phyloP scores from a whole-genome alignment of 2,329 filamentous ascomycete genomes.

The Calonectria hawksworthii region DNA sequence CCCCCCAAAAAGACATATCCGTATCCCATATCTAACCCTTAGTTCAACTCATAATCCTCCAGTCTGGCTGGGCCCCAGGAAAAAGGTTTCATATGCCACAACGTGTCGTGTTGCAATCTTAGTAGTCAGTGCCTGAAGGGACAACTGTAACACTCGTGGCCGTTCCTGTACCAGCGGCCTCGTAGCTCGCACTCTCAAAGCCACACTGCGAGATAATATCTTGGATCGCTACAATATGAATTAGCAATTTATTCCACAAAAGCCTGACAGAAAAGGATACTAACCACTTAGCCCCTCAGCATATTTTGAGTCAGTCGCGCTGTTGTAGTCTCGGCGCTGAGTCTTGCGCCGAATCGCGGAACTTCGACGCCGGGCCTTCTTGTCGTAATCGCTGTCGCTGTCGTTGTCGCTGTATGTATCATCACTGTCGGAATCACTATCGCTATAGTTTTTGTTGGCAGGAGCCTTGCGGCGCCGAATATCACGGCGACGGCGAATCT shows the following conservation, averaged over 20 bases:
- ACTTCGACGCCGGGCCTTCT: neutral
- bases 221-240: neutral
- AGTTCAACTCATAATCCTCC: neutral
- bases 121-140: neutral
- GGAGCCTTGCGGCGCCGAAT: neutral
- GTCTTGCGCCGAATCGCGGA: neutral
- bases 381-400: neutral
- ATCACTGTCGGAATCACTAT: neutral
- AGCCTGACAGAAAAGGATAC: neutral
- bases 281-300: neutral
- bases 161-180: neutral
- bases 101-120: neutral
- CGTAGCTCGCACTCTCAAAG: neutral
- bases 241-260: neutral
- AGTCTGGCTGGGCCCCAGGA: neutral
- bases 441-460: neutral
- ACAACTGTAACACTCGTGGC: neutral
- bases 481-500: neutral
- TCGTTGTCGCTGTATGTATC: neutral
- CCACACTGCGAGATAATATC: neutral
- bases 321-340: neutral
- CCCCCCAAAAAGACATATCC: too few relatives aligned
- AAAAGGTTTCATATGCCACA: neutral
- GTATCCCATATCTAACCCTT: neutral
- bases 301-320: neutral